phyloP scores from a whole-genome alignment of 2,329 filamentous ascomycete species.

The Anthostomella pinea region DNA sequence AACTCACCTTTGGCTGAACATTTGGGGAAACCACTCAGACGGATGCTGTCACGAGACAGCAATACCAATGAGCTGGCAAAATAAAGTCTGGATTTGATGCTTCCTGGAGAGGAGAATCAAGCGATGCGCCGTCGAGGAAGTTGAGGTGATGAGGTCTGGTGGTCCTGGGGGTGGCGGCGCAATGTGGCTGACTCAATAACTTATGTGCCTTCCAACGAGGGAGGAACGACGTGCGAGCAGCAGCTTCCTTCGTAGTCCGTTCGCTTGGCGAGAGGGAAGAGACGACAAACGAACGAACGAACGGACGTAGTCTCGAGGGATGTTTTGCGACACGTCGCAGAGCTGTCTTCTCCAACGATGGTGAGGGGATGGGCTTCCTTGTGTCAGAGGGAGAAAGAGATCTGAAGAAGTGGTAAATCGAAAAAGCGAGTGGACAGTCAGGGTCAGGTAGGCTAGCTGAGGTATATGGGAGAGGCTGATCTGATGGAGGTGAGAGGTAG shows the following conservation, averaged over 20 bases:
- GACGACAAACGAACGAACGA: no score
- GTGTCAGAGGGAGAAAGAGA: constrained; percentile 6
- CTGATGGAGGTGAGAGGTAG: constrained; percentile 14
- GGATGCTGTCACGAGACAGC: constrained; percentile 31
- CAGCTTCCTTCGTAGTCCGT: no score
- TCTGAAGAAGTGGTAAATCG: constrained; percentile 17
- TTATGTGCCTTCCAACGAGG: no score
- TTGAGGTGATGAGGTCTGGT: no score
- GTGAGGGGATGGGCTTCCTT: constrained; percentile 8
- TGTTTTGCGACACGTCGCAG: constrained; percentile 12
- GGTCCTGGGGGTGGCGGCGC: no score
- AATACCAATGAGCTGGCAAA: constrained; percentile 20
- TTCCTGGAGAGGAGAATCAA: constrained; percentile 7
- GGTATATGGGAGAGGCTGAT: constrained; percentile 25
- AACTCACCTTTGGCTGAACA: constrained; percentile 34
- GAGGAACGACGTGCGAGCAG: no score
- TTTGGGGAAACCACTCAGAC: constrained; percentile 20
- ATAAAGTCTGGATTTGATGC: constrained; percentile 10
- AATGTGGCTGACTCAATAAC: no score
- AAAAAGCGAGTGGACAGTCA: constrained; percentile 18
- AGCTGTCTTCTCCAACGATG: constrained; percentile 19
- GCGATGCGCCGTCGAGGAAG: neutral
- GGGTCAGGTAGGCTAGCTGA: no score
- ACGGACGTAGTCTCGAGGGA: no score
- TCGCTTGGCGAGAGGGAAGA: no score